Evolutionary conservation across 2,329 filamentous ascomycete genomes (phyloP).

Genomic region (Pyrenophora tritici-repentis): DNA sequence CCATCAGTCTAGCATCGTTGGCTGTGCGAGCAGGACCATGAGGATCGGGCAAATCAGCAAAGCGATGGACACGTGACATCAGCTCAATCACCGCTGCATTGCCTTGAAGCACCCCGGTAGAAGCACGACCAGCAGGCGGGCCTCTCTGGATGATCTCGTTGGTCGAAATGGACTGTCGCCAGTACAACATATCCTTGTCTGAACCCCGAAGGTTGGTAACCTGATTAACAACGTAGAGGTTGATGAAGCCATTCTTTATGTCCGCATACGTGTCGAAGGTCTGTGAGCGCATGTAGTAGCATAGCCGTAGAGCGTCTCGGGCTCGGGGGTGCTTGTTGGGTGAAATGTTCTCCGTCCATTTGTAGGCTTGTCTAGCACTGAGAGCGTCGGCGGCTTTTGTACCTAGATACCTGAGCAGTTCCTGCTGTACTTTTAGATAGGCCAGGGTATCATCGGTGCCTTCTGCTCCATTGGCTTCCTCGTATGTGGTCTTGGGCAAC

Average conservation of each 20-base stretch:
- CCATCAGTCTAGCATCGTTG: too few relatives aligned
- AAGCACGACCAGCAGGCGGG: too few relatives aligned
- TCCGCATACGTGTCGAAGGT: constrained; percentile 29
- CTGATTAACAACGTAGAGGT: constrained; percentile 21
- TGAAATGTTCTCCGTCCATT: constrained; percentile 21
- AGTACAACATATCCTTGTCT: constrained; percentile 21
- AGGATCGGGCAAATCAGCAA: too few relatives aligned
- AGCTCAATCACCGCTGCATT: too few relatives aligned
- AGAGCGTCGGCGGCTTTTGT: constrained; percentile 19
- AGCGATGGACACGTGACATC: too few relatives aligned
- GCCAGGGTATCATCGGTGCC: constrained; percentile 14
- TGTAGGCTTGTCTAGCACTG: constrained; percentile 12
- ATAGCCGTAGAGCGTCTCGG: constrained; percentile 29
- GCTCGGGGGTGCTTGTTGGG: constrained; percentile 8
- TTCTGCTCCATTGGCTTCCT: constrained; percentile 19
- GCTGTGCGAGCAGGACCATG: too few relatives aligned
- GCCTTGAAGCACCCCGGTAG: too few relatives aligned
- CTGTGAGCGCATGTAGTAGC: constrained; percentile 41
- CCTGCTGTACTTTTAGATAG: constrained; percentile 26
- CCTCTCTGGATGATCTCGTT: not conserved
- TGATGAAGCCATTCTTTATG: constrained; percentile 14
- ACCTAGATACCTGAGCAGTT: constrained; percentile 19
- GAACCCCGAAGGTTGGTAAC: not conserved
- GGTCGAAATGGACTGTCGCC: constrained; percentile 22
- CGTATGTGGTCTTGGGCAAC: constrained; percentile 22